phyloP scores from a whole-genome alignment of 2,329 filamentous ascomycete genomes.

The Calonectria fujianensis region DNA sequence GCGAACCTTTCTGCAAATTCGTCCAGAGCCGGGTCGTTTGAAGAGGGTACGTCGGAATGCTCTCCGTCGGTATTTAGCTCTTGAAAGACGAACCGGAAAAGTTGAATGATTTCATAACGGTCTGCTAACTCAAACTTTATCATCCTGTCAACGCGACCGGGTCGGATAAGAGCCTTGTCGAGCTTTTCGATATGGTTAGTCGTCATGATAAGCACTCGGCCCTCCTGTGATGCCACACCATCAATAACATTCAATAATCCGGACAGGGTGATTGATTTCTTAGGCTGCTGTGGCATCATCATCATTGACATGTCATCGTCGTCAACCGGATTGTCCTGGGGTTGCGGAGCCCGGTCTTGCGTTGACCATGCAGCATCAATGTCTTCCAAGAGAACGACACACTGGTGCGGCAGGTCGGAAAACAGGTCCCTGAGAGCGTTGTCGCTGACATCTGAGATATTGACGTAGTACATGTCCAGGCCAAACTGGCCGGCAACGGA shows the following conservation, averaged over 20 bases:
- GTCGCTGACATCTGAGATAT: conserved; percentile 8
- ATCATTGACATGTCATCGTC: neutral
- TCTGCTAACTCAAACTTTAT: conserved; percentile 4
- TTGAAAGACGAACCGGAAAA: conserved; percentile 15
- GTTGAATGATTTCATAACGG: neutral
- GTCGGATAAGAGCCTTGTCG: conserved; percentile 14
- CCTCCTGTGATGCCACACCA: conserved; percentile 80
- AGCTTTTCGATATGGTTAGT: conserved; percentile 69
- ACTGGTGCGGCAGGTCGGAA: conserved; percentile 2
- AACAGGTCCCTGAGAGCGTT: conserved; percentile 2
- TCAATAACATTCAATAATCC: conserved; percentile 70
- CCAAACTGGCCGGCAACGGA: conserved; percentile 27
- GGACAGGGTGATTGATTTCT: conserved; percentile 16
- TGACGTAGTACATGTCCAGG: conserved; percentile 24
- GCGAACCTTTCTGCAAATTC: conserved; percentile 6
- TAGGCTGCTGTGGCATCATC: neutral
- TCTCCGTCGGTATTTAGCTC: neutral
- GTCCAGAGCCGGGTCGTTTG: neutral
- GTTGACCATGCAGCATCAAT: conserved; percentile 23
- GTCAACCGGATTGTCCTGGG: neutral
- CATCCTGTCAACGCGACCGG: conserved; percentile 21
- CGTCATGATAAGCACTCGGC: conserved; percentile 82
- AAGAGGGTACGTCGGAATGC: neutral
- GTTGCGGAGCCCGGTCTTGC: neutral
- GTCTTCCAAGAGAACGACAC: conserved; percentile 20